Evolutionary conservation across 2,329 filamentous ascomycete species (phyloP).

Genomic region (Thelonectria blattea): DNA sequence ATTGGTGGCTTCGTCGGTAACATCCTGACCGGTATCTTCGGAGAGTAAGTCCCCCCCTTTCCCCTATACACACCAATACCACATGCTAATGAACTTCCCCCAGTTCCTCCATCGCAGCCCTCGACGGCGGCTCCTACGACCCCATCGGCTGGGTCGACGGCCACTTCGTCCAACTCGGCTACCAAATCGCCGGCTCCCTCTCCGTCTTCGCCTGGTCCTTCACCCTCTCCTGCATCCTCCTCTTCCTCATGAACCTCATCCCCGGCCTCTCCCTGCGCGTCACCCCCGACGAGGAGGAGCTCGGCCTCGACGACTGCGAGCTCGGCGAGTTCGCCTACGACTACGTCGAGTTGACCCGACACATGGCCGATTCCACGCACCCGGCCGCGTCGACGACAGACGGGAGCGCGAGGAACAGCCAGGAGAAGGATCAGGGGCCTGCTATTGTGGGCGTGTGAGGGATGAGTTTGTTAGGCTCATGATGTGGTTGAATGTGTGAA

Average conservation of each 20-base stretch:
- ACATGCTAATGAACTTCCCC: slow-evolving; percentile 26
- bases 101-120: slow-evolving; percentile 72
- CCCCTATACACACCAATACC: too few relatives aligned
- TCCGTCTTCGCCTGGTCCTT: slow-evolving; percentile 72
- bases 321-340: slow-evolving; percentile 86
- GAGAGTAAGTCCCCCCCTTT: slow-evolving; percentile 56
- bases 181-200: slow-evolving; percentile 72
- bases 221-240: slow-evolving; percentile 69
- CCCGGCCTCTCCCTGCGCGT: slow-evolving; percentile 74
- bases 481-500: neutral
- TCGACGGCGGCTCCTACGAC: slow-evolving; percentile 68
- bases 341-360: slow-evolving; percentile 74
- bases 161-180: slow-evolving; percentile 73
- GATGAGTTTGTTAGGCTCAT: too few relatives aligned
- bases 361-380: slow-evolving; percentile 57
- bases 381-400: slow-evolving; percentile 25
- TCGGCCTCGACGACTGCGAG: slow-evolving; percentile 75
- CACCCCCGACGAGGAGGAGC: slow-evolving; percentile 69
- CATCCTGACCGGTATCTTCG: slow-evolving; percentile 78
- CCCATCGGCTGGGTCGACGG: slow-evolving; percentile 74
- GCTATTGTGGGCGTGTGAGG: neutral
- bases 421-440: slow-evolving; percentile 38
- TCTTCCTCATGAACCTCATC: slow-evolving; percentile 73
- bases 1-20: slow-evolving; percentile 84
- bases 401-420: slow-evolving; percentile 35